Evolutionary conservation across 2,329 filamentous ascomycete genomes (phyloP).

Genomic region (Trichoderma breve): DNA sequence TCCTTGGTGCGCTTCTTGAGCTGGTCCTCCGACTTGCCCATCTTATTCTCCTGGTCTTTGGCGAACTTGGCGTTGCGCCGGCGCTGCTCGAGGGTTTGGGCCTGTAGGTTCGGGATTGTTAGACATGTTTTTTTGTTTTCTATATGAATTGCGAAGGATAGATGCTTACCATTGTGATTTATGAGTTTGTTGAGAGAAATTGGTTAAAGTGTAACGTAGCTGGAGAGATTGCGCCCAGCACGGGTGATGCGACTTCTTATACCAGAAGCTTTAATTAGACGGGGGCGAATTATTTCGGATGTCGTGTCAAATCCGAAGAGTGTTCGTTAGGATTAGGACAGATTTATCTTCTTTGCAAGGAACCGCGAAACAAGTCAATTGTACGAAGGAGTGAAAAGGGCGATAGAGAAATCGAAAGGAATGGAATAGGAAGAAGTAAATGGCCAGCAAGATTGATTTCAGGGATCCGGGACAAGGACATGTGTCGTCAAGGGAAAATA

Average conservation of each 20-base stretch:
- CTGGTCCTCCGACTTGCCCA: constrained; percentile 68
- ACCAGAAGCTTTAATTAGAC: not conserved
- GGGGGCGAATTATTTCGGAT: not conserved
- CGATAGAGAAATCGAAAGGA: not conserved
- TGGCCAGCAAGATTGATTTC: constrained; percentile 15
- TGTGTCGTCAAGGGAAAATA: constrained; percentile 29
- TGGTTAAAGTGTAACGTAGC: not conserved
- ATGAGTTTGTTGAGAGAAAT: not conserved
- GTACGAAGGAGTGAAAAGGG: not conserved
- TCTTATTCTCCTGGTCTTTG: constrained; percentile 68
- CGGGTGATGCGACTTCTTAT: constrained; percentile 1
- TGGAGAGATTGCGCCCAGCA: not conserved
- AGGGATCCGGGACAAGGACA: constrained; percentile 30
- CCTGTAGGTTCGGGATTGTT: constrained; percentile 44
- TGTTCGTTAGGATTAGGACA: constrained; percentile 24
- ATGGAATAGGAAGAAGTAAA: not conserved
- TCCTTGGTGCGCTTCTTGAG: constrained; percentile 61
- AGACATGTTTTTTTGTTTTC: not conserved
- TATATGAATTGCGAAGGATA: not conserved
- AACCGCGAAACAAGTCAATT: not conserved
- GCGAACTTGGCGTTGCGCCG: constrained; percentile 77
- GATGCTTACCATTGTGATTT: constrained; percentile 12
- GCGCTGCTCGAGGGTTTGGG: constrained; percentile 82
- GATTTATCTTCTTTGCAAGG: constrained; percentile 21
- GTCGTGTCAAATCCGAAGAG: not conserved